These are phyloP conservation scores for Plenodomus biglobosus DNA, from an alignment of 2,329 filamentous ascomycete species.

Conservation along the genomic window DNA sequence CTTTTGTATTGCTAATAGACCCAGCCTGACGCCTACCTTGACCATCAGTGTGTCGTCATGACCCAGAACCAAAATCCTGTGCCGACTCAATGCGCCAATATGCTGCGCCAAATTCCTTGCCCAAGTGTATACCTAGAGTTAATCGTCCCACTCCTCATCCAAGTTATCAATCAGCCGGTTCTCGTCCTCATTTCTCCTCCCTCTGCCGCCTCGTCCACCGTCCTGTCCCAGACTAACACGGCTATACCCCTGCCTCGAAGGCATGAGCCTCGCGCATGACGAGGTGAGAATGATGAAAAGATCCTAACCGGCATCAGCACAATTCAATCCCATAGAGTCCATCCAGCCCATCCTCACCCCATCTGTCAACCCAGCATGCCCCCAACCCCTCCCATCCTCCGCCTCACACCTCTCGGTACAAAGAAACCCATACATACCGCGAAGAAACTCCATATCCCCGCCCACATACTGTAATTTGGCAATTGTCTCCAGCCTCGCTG, in stretches of 20 bases:
- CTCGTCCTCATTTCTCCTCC: slow-evolving; percentile 70
- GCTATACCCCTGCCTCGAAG: slow-evolving; percentile 67
- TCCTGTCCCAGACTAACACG: slow-evolving; percentile 58
- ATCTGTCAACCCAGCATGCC: slow-evolving; percentile 2
- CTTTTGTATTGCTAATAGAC: too few relatives aligned
- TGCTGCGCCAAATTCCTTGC: neutral
- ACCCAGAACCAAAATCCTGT: slow-evolving; percentile 6
- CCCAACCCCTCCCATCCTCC: slow-evolving; percentile 5
- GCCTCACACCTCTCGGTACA: neutral
- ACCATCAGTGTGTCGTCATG: neutral
- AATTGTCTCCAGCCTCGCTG: slow-evolving; percentile 93
- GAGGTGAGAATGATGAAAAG: slow-evolving; percentile 69
- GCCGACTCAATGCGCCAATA: neutral
- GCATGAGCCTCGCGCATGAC: slow-evolving; percentile 68
- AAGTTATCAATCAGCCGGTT: slow-evolving; percentile 93
- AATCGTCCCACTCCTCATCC: slow-evolving; percentile 95
- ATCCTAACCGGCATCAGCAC: slow-evolving; percentile 40
- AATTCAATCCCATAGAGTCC: neutral
- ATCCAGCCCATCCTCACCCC: neutral
- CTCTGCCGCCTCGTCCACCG: slow-evolving; percentile 45
- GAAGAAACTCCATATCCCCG: slow-evolving; percentile 80
- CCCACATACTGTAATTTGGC: slow-evolving; percentile 93
- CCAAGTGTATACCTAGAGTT: neutral
- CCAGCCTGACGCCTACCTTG: too few relatives aligned
- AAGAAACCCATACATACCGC: slow-evolving; percentile 58